Conservation (phyloP, 2,329 filamentous ascomycete genomes). For the Aspergillus melleus region DNA sequence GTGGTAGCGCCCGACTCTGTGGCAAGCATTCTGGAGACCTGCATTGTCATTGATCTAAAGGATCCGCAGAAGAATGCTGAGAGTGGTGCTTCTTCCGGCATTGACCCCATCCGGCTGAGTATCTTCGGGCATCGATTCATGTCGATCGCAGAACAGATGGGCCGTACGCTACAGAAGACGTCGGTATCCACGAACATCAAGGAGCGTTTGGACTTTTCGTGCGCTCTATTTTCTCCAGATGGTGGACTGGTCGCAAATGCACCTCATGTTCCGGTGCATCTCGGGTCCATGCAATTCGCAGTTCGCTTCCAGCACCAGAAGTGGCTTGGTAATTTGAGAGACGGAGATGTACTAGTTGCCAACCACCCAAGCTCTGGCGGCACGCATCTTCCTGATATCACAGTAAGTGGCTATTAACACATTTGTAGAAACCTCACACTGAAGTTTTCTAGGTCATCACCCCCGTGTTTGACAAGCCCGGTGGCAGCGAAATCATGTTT, state of each 20-base stretch:
- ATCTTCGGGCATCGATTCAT: conserved; percentile 60
- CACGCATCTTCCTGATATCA: conserved; percentile 82
- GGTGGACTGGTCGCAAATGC: conserved; percentile 69
- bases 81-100: conserved; percentile 21
- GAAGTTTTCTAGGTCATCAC: conserved; percentile 57
- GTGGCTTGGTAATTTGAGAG: conserved; percentile 75
- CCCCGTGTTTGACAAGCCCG: conserved; percentile 66
- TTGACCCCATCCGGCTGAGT: conserved; percentile 55
- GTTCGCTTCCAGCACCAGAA: conserved; percentile 76
- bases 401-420: conserved; percentile 39
- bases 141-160: conserved; percentile 62
- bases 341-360: conserved; percentile 77
- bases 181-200: conserved; percentile 70
- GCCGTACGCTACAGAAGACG: conserved; percentile 56
- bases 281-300: conserved; percentile 84
- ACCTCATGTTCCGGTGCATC: conserved; percentile 76
- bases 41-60: conserved; percentile 83
- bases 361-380: conserved; percentile 84
- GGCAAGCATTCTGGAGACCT: conserved; percentile 77
- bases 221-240: conserved; percentile 73
- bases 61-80: conserved; percentile 42
- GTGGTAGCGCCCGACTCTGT: conserved; percentile 78
- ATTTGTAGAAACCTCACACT: not conserved
- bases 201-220: conserved; percentile 82
- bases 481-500: conserved; percentile 72